Conservation (phyloP, 352 stramenopile species). For the Phytophthora quininea region DNA sequence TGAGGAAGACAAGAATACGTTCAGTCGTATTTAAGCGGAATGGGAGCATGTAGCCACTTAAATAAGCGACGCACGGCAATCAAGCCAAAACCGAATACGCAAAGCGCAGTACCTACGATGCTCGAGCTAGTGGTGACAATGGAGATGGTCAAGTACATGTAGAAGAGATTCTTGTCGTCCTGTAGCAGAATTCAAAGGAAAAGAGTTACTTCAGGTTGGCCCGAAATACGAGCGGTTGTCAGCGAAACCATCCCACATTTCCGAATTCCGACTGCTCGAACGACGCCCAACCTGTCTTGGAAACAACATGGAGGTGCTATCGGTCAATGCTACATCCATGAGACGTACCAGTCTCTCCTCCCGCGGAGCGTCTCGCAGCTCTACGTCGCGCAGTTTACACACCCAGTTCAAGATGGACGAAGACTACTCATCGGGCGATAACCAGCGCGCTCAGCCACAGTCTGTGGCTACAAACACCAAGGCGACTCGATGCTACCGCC, state of each 20-base stretch:
- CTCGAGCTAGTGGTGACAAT: constrained; percentile 12
- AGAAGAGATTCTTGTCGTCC: too few relatives aligned
- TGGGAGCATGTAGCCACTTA: too few relatives aligned
- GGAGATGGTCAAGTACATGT: background rate
- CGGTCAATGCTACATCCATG: constrained; percentile 39
- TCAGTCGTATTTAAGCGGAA: too few relatives aligned
- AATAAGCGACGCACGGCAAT: too few relatives aligned
- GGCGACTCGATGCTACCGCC: constrained; percentile 63
- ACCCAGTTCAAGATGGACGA: constrained; percentile 69
- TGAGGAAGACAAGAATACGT: too few relatives aligned
- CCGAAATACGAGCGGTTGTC: background rate
- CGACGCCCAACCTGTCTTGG: constrained; percentile 3
- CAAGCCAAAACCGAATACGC: constrained; percentile 19
- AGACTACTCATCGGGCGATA: constrained; percentile 34
- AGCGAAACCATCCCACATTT: background rate
- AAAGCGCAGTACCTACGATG: constrained; percentile 51
- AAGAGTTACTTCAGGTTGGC: background rate
- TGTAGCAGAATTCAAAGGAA: too few relatives aligned
- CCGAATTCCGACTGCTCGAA: background rate
- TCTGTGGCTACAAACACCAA: constrained; percentile 61
- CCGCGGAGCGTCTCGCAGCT: constrained; percentile 33
- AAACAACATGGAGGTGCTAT: constrained; percentile 41
- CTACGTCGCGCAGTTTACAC: constrained; percentile 18
- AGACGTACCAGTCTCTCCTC: constrained; percentile 47
- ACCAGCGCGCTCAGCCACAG: constrained; percentile 29